Evolutionary conservation across 257 asterid genomes (phyloP).

Genomic region (Jaltomata sinuosa): DNA sequence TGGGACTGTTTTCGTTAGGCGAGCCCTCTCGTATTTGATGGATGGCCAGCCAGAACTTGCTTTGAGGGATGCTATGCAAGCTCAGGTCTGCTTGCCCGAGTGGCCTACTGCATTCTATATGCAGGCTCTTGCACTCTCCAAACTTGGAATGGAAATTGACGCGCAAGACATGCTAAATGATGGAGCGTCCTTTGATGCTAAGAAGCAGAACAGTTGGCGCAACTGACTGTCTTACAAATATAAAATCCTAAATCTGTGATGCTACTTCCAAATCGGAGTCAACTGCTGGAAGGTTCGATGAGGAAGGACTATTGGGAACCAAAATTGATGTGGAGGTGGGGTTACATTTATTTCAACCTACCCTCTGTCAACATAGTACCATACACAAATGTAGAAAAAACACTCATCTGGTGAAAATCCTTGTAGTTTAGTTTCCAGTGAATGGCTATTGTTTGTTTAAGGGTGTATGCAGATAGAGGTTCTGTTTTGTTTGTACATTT

Average conservation of each 20-base stretch:
- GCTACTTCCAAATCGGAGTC: background rate
- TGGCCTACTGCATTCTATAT: slow-evolving; percentile 93
- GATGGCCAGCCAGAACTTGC: slow-evolving; percentile 72
- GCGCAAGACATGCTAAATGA: slow-evolving; percentile 95
- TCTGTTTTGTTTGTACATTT: too few relatives aligned
- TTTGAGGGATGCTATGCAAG: slow-evolving; percentile 86
- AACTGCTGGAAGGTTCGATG: background rate
- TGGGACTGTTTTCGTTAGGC: slow-evolving; percentile 81
- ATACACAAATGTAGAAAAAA: background rate
- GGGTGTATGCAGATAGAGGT: too few relatives aligned
- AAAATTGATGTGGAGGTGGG: background rate
- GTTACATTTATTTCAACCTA: background rate
- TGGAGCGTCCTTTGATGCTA: slow-evolving; percentile 84
- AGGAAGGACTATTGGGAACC: background rate
- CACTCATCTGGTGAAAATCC: background rate
- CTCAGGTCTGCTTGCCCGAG: slow-evolving; percentile 93
- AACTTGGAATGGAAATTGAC: slow-evolving; percentile 96
- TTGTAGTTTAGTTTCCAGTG: background rate
- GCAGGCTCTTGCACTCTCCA: slow-evolving; percentile 89
- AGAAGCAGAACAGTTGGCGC: slow-evolving; percentile 88
- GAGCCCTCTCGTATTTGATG: slow-evolving; percentile 82
- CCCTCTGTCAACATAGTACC: background rate
- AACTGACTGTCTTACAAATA: slow-evolving; percentile 14
- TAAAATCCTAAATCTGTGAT: background rate
- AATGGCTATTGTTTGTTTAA: background rate